Base-by-base conservation (phyloP, 1,284 basidiomycete species). In the Termitomyces sp. region DNA sequence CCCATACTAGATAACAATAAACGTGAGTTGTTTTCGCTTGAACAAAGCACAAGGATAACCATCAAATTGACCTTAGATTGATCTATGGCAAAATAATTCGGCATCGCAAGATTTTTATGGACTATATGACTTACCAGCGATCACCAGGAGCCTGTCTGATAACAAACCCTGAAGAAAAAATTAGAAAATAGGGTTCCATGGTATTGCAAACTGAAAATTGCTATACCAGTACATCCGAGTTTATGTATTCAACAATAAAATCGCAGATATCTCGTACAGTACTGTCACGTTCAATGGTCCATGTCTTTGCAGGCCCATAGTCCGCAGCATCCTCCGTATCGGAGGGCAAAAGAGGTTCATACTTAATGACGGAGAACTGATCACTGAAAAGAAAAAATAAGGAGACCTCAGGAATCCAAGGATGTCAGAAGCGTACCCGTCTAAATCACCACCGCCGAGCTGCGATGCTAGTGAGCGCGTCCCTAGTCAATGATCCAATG, bases 201-300 rank as follows among this genome's bases (percentile, higher is more conserved):
- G 38, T 19, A 39, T 19, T 30, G 30, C 34, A 4, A 30, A 5
- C 30, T n/a, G 9, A n/a, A 48, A 5, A 19, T 10, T 13, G 5
- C 6, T 74, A 47, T 68, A 88, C 87, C 71, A 88, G 68, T 34
- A 89, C 78, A 63, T 92, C 90, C 0, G 88, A 90, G 58, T 88
- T 81, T 63, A 92, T 89, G 57, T 90, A 94, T 61, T 92, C 84
- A 19, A 93, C 81, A 30, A 94, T 76, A 65, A 94, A 94, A 59
- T 92, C 78, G 58, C 85, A 87, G 1, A 93, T 83, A 60, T 93
- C 90, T 1, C 86, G 76, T 5, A 92, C 80, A 0, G 78, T 83
- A 57, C 83, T 83, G 1, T 81, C 73, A 24, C 79, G 73, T 3
- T 78, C 76, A 1, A 89, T 70, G 5, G 69, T 70, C 17, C 76